Evolutionary conservation across 805 yeast species (phyloP).

Genomic region (Candida andamanensis): DNA sequence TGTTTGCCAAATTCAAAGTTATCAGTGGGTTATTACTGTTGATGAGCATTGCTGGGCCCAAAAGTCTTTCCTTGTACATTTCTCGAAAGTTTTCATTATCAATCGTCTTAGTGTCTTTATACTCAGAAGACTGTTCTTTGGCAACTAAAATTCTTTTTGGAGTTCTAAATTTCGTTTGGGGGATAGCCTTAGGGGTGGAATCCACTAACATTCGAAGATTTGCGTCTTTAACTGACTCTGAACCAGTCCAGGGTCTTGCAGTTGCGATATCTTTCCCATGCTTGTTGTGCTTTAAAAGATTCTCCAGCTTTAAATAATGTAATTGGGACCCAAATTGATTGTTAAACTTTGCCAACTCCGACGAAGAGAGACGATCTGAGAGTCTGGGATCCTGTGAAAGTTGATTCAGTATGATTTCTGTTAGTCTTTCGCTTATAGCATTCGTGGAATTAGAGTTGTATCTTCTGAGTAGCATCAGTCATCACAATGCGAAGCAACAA

Average conservation of each 20-base stretch:
- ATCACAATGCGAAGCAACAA: slow-evolving; percentile 1
- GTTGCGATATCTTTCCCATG: slow-evolving; percentile 26
- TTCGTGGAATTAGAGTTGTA: background rate
- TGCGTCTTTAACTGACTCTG: slow-evolving; percentile 21
- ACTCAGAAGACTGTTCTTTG: slow-evolving; percentile 62
- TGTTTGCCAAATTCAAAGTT: slow-evolving; percentile 48
- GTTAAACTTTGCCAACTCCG: slow-evolving; percentile 8
- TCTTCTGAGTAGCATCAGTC: background rate
- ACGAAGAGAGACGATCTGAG: slow-evolving; percentile 1
- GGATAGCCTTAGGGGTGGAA: slow-evolving; percentile 21
- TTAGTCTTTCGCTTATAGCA: slow-evolving; percentile 19
- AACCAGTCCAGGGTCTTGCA: slow-evolving; percentile 29
- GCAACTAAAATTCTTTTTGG: slow-evolving; percentile 46
- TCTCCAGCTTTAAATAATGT: slow-evolving; percentile 27
- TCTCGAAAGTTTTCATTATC: slow-evolving; percentile 52
- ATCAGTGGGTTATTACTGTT: slow-evolving; percentile 37
- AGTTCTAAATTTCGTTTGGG: slow-evolving; percentile 15
- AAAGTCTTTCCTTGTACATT: slow-evolving; percentile 57
- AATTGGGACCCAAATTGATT: slow-evolving; percentile 6
- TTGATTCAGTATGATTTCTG: slow-evolving; percentile 29
- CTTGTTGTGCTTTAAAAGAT: slow-evolving; percentile 19
- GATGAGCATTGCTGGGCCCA: slow-evolving; percentile 51
- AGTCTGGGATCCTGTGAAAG: slow-evolving; percentile 5
- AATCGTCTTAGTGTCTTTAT: slow-evolving; percentile 30
- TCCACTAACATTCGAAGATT: slow-evolving; percentile 31